Percentiles rank a stretch among this genome's conserved stretches.
These are phyloP conservation scores for Fraxinus pennsylvanica DNA, from an alignment of 257 asterid genomes.

Conservation along the genomic window DNA sequence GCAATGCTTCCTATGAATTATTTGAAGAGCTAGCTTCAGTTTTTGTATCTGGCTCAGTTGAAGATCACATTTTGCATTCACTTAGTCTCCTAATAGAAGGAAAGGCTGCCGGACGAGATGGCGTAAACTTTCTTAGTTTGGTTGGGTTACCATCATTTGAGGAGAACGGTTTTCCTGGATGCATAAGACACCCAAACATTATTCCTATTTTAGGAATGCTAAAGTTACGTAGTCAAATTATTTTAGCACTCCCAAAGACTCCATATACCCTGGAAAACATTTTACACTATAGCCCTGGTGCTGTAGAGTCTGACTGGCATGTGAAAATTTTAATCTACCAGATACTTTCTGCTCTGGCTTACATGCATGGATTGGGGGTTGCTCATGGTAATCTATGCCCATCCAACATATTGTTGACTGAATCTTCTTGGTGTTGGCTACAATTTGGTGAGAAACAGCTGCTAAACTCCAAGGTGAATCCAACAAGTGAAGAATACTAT, in stretches of 20 bases:
- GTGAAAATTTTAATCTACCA: conserved; percentile 65
- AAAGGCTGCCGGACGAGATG: conserved; percentile 56
- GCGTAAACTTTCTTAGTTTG: conserved; percentile 67
- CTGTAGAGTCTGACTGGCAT: conserved; percentile 77
- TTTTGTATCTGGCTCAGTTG: conserved; percentile 65
- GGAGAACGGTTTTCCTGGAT: conserved; percentile 74
- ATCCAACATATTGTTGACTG: conserved; percentile 64
- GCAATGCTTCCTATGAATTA: conserved; percentile 49
- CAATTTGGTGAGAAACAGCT: conserved; percentile 50
- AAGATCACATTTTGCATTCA: conserved; percentile 67
- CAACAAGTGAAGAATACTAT: conserved; percentile 31
- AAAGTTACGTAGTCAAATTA: conserved; percentile 48
- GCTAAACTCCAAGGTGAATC: conserved; percentile 36
- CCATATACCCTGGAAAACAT: conserved; percentile 74
- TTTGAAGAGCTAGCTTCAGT: conserved; percentile 60
- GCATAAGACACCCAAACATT: conserved; percentile 91
- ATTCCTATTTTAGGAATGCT: conserved; percentile 79
- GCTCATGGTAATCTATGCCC: conserved; percentile 72
- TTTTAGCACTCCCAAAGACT: conserved; percentile 62
- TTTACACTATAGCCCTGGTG: conserved; percentile 69
- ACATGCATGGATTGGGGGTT: conserved; percentile 85
- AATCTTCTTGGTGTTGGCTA: conserved; percentile 86
- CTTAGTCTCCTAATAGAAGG: conserved; percentile 66
- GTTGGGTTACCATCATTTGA: conserved; percentile 72
- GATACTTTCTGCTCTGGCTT: conserved; percentile 75